A percentile compares a stretch with the other conserved stretches of the same genome.
These are phyloP conservation scores for Crithidia acanthocephali DNA, from an alignment of 208 protist genomes.

Conservation along the genomic window DNA sequence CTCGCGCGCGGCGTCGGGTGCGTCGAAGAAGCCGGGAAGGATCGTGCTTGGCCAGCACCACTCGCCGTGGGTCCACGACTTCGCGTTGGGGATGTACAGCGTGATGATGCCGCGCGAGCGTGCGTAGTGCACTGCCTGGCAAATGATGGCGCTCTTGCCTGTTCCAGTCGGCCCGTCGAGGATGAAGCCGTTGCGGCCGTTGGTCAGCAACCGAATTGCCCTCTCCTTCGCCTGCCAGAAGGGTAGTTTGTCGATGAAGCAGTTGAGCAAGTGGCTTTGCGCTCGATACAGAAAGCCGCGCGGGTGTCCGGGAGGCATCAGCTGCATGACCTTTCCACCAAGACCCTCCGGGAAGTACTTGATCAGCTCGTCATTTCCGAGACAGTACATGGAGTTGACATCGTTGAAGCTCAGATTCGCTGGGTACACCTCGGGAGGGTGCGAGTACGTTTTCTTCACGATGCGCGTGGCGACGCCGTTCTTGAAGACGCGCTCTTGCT, in stretches of 20 bases:
- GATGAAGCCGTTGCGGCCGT: constrained; percentile 80
- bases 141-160: constrained; percentile 91
- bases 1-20: constrained; percentile 79
- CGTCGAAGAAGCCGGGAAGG: constrained; percentile 92
- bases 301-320: constrained; percentile 91
- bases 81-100: constrained; percentile 88
- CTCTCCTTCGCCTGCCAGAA: constrained; percentile 79
- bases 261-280: constrained; percentile 89
- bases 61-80: constrained; percentile 90
- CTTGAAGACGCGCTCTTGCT: constrained; percentile 60
- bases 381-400: constrained; percentile 92
- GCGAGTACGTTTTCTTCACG: constrained; percentile 78
- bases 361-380: constrained; percentile 89
- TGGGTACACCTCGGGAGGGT: constrained; percentile 74
- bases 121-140: constrained; percentile 89
- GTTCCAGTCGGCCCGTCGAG: constrained; percentile 85
- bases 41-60: constrained; percentile 93
- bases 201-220: constrained; percentile 64
- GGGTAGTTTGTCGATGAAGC: constrained; percentile 87
- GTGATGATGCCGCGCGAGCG: constrained; percentile 73
- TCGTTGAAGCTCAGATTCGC: constrained; percentile 77
- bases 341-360: constrained; percentile 89
- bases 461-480: constrained; percentile 55
- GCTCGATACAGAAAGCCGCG: constrained; percentile 92
- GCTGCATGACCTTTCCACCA: constrained; percentile 89